A percentile compares a stretch with the other conserved stretches of the same genome.
phyloP scores from a whole-genome alignment of 2,329 filamentous ascomycete genomes.

The Lomentospora prolificans region DNA sequence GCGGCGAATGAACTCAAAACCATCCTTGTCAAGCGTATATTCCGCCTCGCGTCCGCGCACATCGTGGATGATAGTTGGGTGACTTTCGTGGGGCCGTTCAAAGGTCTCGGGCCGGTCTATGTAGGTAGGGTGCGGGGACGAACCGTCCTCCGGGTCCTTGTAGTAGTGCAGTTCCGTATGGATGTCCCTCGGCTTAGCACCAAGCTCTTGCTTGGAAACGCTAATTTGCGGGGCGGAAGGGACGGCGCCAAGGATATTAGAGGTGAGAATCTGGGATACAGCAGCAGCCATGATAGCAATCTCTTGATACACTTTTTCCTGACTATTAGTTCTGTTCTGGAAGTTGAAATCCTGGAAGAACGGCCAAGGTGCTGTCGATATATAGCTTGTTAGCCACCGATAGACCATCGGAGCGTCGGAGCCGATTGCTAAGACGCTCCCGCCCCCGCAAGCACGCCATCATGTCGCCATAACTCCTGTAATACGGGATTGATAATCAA shows the following conservation, averaged over 20 bases:
- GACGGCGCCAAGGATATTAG: background rate
- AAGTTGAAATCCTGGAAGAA: too few species aligned
- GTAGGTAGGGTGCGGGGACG: conserved; percentile 26
- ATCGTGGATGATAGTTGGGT: conserved; percentile 23
- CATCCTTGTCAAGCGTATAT: conserved; percentile 27
- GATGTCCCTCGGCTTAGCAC: conserved; percentile 19
- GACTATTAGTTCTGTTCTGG: too few species aligned
- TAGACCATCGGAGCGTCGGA: background rate
- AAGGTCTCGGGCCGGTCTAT: conserved; percentile 24
- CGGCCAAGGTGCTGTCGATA: conserved; percentile 1
- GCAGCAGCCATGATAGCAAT: conserved; percentile 15
- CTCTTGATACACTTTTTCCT: background rate
- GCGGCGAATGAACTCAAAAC: conserved; percentile 25
- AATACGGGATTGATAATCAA: conserved; percentile 17
- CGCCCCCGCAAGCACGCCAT: conserved; percentile 18
- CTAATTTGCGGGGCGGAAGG: background rate
- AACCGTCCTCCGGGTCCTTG: conserved; percentile 30
- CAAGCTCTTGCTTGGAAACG: background rate
- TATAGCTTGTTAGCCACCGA: too few species aligned
- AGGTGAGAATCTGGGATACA: conserved; percentile 13
- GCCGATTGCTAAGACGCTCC: background rate
- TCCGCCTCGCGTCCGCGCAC: conserved; percentile 24
- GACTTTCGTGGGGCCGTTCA: conserved; percentile 17
- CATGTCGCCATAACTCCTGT: conserved; percentile 8
- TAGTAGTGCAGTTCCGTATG: conserved; percentile 26